Evolutionary conservation across 345 rosid species (phyloP), one percentile per base, ranked within the genome.

Genomic region (Pelargonium nanum): DNA sequence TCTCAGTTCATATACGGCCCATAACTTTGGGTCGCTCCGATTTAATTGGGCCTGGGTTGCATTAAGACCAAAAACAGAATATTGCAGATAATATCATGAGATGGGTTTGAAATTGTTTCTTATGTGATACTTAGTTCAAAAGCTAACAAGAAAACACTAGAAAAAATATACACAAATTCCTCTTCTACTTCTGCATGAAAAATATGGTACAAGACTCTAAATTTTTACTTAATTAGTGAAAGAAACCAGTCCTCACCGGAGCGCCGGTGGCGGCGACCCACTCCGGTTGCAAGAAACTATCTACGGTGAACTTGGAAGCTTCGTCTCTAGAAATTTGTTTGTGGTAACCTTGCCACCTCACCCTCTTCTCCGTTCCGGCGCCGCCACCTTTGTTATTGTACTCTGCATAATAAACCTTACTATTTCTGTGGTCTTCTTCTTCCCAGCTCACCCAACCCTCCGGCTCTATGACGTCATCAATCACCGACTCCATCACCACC

Each of bases 311-410:
- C 34, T 81, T 80, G 65, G 55, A 44, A 0, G 96, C 93, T 26
- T 81, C 85, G 0, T 76, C 67, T 58, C 59, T 79, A 4, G 48
- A 65, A 21, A 88, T 58, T 44, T 71, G 67, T 65, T 56, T 55
- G 69, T 78, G 81, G 64, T 74, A 74, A 0, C 98, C 97, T 13
- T 75, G 70, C 98, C 98, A 92, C 25, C 81, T 78, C 26, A 92
- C 96, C 69, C 98, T 75, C 2, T 58, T 53, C 13, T 17, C 57
- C 1, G 86, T 76, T 2, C 44, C 57, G 7, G 87, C 77, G 0
- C 93, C 85, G 10, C 76, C 71, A 22, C 96, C 96, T 1, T 68
- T 66, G 61, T 92, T 92, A 30, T 78, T 78, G 61, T 62, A 89
- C 77, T 92, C 98, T 0, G 75, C 93, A 20, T 85, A 92, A 62